Evolutionary conservation across 1,284 basidiomycete species (phyloP), one percentile per base, ranked within the genome.

Genomic region (Anthracocystis panici-leucophaei): DNA sequence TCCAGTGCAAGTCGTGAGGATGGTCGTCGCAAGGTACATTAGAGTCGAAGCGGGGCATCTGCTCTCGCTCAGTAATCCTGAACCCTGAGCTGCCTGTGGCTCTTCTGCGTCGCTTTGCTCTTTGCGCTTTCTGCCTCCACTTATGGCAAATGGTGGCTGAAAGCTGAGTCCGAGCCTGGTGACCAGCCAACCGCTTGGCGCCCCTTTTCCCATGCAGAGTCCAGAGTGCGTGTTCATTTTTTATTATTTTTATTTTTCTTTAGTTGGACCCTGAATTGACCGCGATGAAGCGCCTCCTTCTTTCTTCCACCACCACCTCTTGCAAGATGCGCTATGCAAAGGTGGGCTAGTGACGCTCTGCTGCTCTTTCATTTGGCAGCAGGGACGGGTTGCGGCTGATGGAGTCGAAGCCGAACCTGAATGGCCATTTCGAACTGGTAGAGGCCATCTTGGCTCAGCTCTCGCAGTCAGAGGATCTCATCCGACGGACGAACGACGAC

Each of bases 381-480:
- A 14, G 14, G 18, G 29, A 12, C 18, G 16, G 12, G 16, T 18
- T 9, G 9, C 48, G 29, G 29, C 35, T 52, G 51, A 52, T 35
- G n/a, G 14, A 52, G 23, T 25, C 31, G 5, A 9, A 14, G 9
- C 16, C 20, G 23, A 23, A 20, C 1, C 33, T 11, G 3, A 20
- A 14, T n/a, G 57, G 35, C 56, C 31, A 21, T 7, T 27, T 29
- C 8, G 27, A 33, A 6, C 21, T 33, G 21, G 16, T 46, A 5
- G 10, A 50, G 20, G 27, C 45, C 40, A 42, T 61, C 25, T 55
- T 68, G 5, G 42, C 44, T 2, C 53, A 56, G 18, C 57, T 64
- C 8, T 31, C 42, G 6, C 42, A 48, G 31, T 2, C 29, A 8
- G 31, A 21, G 16, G 9, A 41, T 18, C 12, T 38, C 11, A 38